Evolutionary conservation across 1,284 basidiomycete genomes (phyloP).

Genomic region (Dichomitus squalens): DNA sequence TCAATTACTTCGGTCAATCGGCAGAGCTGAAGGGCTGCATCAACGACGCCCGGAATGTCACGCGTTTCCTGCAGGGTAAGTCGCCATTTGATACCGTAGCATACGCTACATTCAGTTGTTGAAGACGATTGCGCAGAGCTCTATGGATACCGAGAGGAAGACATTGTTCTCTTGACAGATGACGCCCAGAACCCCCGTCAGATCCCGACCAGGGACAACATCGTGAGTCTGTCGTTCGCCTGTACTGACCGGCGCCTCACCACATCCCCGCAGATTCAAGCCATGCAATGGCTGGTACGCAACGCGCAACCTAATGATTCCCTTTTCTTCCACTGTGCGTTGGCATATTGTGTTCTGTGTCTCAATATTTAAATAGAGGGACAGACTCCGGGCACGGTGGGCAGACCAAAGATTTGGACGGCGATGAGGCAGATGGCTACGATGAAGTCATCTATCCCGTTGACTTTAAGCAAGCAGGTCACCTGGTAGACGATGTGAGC

Average conservation of each 20-base stretch:
- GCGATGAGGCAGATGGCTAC: slow-evolving; percentile 67
- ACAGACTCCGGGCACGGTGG: slow-evolving; percentile 84
- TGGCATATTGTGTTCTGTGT: not conserved
- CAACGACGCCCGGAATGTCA: slow-evolving; percentile 84
- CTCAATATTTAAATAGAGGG: not conserved
- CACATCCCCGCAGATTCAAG: slow-evolving; percentile 52
- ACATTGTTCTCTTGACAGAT: slow-evolving; percentile 90
- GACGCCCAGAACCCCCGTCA: slow-evolving; percentile 64
- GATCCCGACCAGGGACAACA: slow-evolving; percentile 81
- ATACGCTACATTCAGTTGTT: slow-evolving; percentile 1
- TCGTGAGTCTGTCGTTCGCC: slow-evolving; percentile 48
- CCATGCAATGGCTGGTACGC: slow-evolving; percentile 89
- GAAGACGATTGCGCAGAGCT: slow-evolving; percentile 41
- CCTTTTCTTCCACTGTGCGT: slow-evolving; percentile 89
- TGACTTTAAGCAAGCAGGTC: slow-evolving; percentile 71
- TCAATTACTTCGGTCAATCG: slow-evolving; percentile 77
- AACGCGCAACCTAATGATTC: slow-evolving; percentile 83
- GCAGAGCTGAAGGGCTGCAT: slow-evolving; percentile 80
- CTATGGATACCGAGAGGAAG: slow-evolving; percentile 74
- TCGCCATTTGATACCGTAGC: not conserved
- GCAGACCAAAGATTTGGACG: slow-evolving; percentile 74
- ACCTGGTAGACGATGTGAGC: slow-evolving; percentile 85
- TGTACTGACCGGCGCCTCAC: not conserved
- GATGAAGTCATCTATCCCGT: slow-evolving; percentile 88
- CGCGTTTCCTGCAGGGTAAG: slow-evolving; percentile 71